Evolutionary conservation across 1,284 basidiomycete genomes (phyloP).

Genomic region (Leucoagaricus sp.): DNA sequence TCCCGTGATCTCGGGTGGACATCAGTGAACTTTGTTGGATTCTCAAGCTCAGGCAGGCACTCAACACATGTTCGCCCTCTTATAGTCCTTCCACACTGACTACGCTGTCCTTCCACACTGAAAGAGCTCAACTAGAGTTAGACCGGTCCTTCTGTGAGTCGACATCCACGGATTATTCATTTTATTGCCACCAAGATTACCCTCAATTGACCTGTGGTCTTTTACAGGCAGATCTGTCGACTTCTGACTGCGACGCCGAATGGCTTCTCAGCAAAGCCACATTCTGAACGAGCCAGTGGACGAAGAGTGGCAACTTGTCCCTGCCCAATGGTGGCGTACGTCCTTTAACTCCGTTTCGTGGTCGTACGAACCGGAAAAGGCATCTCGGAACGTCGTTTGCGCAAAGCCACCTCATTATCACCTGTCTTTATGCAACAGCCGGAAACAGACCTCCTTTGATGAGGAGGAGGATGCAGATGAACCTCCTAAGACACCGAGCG

Average conservation of each 20-base stretch:
- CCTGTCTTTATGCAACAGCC: slow-evolving; percentile 19
- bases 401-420: slow-evolving; percentile 24
- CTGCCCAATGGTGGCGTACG: slow-evolving; percentile 36
- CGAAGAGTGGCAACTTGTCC: slow-evolving; percentile 37
- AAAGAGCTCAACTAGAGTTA: too few species aligned
- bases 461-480: not conserved
- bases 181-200: not conserved
- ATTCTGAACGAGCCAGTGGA: slow-evolving; percentile 21
- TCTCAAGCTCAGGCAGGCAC: slow-evolving; percentile 15
- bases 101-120: not conserved
- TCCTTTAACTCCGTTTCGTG: slow-evolving; percentile 33
- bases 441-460: slow-evolving; percentile 4
- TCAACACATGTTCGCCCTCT: slow-evolving; percentile 16
- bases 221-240: slow-evolving; percentile 5
- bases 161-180: not conserved
- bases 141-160: slow-evolving; percentile 6
- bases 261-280: slow-evolving; percentile 1
- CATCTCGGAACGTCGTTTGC: slow-evolving; percentile 21
- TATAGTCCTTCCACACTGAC: slow-evolving; percentile 7
- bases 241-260: slow-evolving; percentile 2
- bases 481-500: not conserved
- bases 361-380: slow-evolving; percentile 25
- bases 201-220: not conserved
- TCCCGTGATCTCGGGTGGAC: slow-evolving; percentile 14
- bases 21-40: slow-evolving; percentile 12